Conservation (phyloP, 495 filamentous ascomycete species). For the Stereocaulon alpinum region DNA sequence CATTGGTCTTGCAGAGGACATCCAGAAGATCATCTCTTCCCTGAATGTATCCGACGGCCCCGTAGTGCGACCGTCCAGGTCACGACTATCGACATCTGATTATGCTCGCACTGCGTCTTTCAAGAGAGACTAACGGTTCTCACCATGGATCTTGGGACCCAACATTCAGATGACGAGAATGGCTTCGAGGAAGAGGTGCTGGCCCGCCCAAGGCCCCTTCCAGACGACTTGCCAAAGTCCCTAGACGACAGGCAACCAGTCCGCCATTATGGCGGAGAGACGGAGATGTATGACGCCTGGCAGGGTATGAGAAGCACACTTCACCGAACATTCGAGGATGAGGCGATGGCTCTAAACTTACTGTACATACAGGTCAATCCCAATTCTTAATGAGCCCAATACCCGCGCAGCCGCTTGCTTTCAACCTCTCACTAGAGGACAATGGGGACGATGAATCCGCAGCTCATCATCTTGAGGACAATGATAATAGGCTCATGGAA, state of each 20-base stretch:
- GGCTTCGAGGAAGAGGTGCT: constrained; percentile 19
- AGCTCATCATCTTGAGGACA: constrained; percentile 58
- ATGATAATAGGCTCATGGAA: constrained; percentile 78
- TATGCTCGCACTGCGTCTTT: background rate
- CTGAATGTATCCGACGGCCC: background rate
- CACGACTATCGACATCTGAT: background rate
- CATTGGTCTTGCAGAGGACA: background rate
- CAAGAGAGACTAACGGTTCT: background rate
- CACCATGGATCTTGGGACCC: constrained; percentile 17
- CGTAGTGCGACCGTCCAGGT: background rate
- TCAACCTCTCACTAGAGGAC: constrained; percentile 77
- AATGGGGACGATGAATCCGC: constrained; percentile 49
- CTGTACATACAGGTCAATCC: constrained; percentile 60
- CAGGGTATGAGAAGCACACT: constrained; percentile 54
- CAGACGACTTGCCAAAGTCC: constrained; percentile 79
- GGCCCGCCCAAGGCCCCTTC: constrained; percentile 45
- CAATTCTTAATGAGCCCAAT: constrained; percentile 84
- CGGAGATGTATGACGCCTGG: constrained; percentile 98
- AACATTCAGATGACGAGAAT: constrained; percentile 8
- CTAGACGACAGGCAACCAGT: constrained; percentile 75
- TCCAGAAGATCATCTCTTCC: too few relatives aligned
- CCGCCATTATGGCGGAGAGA: constrained; percentile 52
- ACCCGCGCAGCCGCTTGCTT: constrained; percentile 68
- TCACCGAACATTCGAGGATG: background rate
- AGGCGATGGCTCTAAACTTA: background rate